Evolutionary conservation across 2,329 filamentous ascomycete genomes (phyloP).

Genomic region (Claviceps arundinis): DNA sequence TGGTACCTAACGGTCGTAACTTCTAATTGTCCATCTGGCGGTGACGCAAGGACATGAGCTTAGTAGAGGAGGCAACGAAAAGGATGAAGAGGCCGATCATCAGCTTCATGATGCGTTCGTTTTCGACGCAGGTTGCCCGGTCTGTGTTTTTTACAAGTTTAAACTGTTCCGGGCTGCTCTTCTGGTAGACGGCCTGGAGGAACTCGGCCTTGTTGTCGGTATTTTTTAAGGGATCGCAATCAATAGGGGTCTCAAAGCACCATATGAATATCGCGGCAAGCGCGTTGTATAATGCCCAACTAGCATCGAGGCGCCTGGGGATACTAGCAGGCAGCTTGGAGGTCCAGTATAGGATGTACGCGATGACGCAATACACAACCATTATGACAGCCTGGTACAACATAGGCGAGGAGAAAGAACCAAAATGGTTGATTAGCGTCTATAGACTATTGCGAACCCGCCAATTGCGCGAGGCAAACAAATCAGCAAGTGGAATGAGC

Average conservation of each 20-base stretch:
- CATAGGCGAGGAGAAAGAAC: neutral
- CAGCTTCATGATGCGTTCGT: conserved; percentile 80
- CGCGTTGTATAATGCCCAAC: conserved; percentile 64
- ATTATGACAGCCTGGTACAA: conserved; percentile 59
- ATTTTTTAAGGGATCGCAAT: conserved; percentile 38
- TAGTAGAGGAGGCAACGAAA: conserved; percentile 43
- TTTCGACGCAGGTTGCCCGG: conserved; percentile 60
- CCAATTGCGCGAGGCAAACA: neutral
- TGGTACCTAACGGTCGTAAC: conserved; percentile 30
- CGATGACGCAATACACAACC: conserved; percentile 65
- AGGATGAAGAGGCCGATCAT: conserved; percentile 65
- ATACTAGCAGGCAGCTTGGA: conserved; percentile 47
- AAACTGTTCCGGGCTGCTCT: conserved; percentile 22
- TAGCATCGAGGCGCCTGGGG: conserved; percentile 46
- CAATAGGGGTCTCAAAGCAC: conserved; percentile 19
- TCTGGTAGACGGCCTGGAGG: conserved; percentile 28
- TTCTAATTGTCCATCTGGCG: conserved; percentile 46
- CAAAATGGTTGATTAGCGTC: neutral
- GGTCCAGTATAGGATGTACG: conserved; percentile 71
- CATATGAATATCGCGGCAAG: conserved; percentile 67
- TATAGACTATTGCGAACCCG: no score
- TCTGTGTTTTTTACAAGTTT: conserved; percentile 37
- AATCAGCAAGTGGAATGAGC: no score
- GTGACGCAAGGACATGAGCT: conserved; percentile 36
- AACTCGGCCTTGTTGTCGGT: conserved; percentile 29